A percentile compares a stretch with the other conserved stretches of the same genome.
Conservation (phyloP, 2,329 filamentous ascomycete genomes). For the Calonectria montana region DNA sequence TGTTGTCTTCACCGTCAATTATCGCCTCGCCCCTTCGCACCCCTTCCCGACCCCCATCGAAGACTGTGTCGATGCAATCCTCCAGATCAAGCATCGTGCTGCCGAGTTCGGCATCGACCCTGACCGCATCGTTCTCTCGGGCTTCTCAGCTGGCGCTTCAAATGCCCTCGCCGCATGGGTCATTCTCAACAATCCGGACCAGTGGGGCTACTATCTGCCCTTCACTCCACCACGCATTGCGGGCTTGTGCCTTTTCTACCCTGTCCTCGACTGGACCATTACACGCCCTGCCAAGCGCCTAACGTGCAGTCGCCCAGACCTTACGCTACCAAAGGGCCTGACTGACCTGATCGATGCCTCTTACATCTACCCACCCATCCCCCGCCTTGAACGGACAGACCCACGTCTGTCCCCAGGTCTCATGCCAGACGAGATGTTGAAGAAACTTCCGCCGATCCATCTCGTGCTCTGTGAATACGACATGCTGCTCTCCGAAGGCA, state of each 20-base stretch:
- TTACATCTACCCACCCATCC: slow-evolving; percentile 66
- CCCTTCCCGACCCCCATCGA: slow-evolving; percentile 75
- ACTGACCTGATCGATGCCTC: slow-evolving; percentile 73
- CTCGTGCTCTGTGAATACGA: slow-evolving; percentile 74
- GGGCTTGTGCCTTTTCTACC: slow-evolving; percentile 71
- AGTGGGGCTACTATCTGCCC: slow-evolving; percentile 51
- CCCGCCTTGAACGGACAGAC: slow-evolving; percentile 58
- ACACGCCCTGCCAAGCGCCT: slow-evolving; percentile 66
- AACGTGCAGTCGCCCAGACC: slow-evolving; percentile 65
- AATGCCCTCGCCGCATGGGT: slow-evolving; percentile 62
- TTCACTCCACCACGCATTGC: slow-evolving; percentile 59
- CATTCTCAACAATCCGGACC: slow-evolving; percentile 56
- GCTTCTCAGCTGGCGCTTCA: slow-evolving; percentile 73
- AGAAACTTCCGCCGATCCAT: slow-evolving; percentile 64
- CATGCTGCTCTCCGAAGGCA: slow-evolving; percentile 71
- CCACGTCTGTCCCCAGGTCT: slow-evolving; percentile 69
- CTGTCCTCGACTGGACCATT: slow-evolving; percentile 70
- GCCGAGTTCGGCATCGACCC: slow-evolving; percentile 68
- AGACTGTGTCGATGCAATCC: slow-evolving; percentile 72
- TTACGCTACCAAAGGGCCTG: slow-evolving; percentile 66
- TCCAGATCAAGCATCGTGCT: slow-evolving; percentile 69
- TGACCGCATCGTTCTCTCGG: slow-evolving; percentile 66
- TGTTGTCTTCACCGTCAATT: slow-evolving; percentile 73
- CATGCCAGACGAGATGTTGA: slow-evolving; percentile 64
- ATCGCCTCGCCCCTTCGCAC: slow-evolving; percentile 73